Evolutionary conservation across 192 early-diverging fungal genomes (phyloP), one percentile per base, ranked within the genome.

Genomic region (Glomus cerebriforme): DNA sequence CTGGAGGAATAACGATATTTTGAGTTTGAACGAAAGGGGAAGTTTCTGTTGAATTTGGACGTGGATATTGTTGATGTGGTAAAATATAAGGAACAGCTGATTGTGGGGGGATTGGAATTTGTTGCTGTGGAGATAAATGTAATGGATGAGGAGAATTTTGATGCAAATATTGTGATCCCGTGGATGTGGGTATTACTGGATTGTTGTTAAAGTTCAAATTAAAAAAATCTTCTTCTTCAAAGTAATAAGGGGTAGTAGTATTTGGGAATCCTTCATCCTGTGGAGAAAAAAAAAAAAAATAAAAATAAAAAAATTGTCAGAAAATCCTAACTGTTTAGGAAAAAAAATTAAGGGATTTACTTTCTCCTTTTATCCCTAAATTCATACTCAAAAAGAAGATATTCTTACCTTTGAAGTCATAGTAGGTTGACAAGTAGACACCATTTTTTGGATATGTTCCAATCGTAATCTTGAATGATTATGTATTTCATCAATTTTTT

Each of bases 401-500:
- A 7, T 22, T 24, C 7, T 29, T 26, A 64, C 29, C 29, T 31
- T 64, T 0, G 67, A 2, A 19, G 67, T 10, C 0, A 35, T 35
- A 5, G 7, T 3, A 69, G 34, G 19, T 64, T 69, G 67, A 8
- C 5, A 12, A 34, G 60, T n/a, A 2, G 35, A 8, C 60, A 24
- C 10, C 31, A 76, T 26, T 59, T 35, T 76, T 60, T 76, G 31
- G 4, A 63, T n/a, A 39, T 45, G 59, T 12, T 63, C 59, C 34
- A n/a, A 76, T 26, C 59, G 17, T 62, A 62, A 29, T 26, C 72
- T 59, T 31, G 39, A n/a, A 4, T 12, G 10, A 74, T 47, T 59
- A n/a, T 58, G 24, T n/a, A 74, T 19, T 59, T 74, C 26, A 32
- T 74, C 72, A 15, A 74, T 27, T 59, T 59, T 47, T n/a, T 76